Evolutionary conservation across 441 rosid genomes (phyloP), one percentile per base, ranked within the genome.

Genomic region (Hura crepitans): DNA sequence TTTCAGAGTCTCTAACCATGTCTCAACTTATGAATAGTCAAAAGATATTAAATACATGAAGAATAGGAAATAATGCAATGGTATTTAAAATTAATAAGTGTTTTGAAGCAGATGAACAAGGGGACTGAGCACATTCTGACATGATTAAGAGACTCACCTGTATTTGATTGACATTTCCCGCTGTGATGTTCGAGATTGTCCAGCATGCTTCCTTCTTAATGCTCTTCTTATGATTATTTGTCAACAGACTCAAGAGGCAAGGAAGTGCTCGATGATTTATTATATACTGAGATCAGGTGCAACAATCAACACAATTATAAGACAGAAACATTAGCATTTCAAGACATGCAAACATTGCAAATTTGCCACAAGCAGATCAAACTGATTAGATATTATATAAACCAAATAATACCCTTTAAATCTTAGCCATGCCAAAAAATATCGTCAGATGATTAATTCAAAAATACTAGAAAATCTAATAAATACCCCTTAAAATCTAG

Each of bases 151-250:
- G 37, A n/a, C 47, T 59, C 45, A 90, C 97, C 92, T 88, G 92
- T 78, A 92, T 90, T 79, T 92, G 97, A 47, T 85, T 87, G 77
- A 66, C 81, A 81, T 87, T 92, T 68, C 96, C 97, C 60, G 97
- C 90, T n/a, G 96, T 90, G 69, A 92, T 87, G 69, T 92, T 92
- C 18, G 97, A 92, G 74, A 92, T 88, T 42, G 96, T 90, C 97
- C 96, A 92, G 72, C 96, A 92, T 37, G 92, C 92, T 86, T 90
- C 96, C 79, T 86, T 88, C 85, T 86, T 88, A 61, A 90, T 86
- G 83, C 93, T 92, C 75, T 88, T 90, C 83, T 88, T 87, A 72
- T 79, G 74, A 78, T 83, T 87, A 59, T 78, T 76, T 28, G 84
- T 82, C 73, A 92, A 76, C 39, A 92, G 88, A 70, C 77, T 84